Percentiles rank a stretch among this genome's conserved stretches.
phyloP scores from a whole-genome alignment of 352 stramenopile genomes.

The Peronospora destructor region DNA sequence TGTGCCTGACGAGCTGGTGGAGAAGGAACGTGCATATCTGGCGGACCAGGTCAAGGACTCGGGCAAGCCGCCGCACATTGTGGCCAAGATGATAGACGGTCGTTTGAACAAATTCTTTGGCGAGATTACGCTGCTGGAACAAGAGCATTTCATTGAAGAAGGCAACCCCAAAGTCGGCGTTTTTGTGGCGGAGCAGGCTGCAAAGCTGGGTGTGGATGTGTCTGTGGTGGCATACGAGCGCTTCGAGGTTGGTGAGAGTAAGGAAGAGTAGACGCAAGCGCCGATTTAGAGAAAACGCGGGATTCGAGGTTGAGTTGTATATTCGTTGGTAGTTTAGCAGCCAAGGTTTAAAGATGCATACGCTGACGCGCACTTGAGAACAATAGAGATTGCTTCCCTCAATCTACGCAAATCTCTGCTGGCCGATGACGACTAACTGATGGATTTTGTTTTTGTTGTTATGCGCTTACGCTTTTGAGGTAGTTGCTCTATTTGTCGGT shows the following conservation, averaged over 20 bases:
- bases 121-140: constrained; percentile 89
- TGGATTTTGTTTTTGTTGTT: constrained; percentile 10
- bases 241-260: constrained; percentile 61
- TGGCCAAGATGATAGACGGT: constrained; percentile 93
- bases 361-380: constrained; percentile 13
- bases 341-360: constrained; percentile 1
- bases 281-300: constrained; percentile 10
- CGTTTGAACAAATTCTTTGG: constrained; percentile 92
- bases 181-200: constrained; percentile 57
- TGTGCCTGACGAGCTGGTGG: constrained; percentile 78
- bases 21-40: constrained; percentile 90
- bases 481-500: constrained; percentile 23
- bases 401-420: background rate
- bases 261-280: constrained; percentile 41
- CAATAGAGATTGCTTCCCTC: constrained; percentile 13
- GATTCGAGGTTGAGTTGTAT: background rate
- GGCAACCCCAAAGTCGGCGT: constrained; percentile 81
- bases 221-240: constrained; percentile 61
- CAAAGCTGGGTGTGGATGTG: constrained; percentile 64
- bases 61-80: constrained; percentile 86
- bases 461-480: background rate
- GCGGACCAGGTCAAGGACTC: constrained; percentile 82
- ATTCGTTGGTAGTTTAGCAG: constrained; percentile 15
- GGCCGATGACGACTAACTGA: background rate
- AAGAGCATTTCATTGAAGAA: constrained; percentile 93